Conservation (phyloP, 352 stramenopile species). For the Elongisporangium undulatum region DNA sequence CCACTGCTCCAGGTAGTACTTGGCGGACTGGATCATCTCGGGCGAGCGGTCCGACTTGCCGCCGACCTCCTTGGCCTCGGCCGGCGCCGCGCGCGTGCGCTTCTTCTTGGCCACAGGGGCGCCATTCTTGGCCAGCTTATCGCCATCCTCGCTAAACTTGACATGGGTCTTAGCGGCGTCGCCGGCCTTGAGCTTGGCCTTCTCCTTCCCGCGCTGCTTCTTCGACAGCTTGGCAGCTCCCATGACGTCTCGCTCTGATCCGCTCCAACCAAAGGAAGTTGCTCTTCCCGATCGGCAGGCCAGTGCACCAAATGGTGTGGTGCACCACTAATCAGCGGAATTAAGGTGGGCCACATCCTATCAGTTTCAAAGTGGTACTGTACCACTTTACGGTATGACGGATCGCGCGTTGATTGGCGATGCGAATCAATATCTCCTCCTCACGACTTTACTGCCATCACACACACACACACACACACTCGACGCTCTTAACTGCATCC, state of each 20-base stretch:
- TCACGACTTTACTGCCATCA: background rate
- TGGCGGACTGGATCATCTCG: conserved; percentile 76
- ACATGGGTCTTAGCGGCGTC: conserved; percentile 36
- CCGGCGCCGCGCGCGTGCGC: conserved; percentile 19
- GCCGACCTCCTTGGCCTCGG: conserved; percentile 32
- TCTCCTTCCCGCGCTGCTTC: conserved; percentile 77
- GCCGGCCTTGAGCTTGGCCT: conserved; percentile 14
- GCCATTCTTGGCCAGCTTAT: conserved; percentile 24
- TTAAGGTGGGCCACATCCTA: background rate
- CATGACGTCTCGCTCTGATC: conserved; percentile 20
- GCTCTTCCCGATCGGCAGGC: background rate
- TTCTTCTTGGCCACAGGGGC: conserved; percentile 35
- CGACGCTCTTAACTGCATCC: background rate
- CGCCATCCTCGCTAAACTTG: conserved; percentile 64
- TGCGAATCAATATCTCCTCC: background rate
- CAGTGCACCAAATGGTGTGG: background rate
- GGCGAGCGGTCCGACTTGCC: conserved; percentile 69
- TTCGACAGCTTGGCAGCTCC: conserved; percentile 56
- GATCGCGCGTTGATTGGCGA: background rate
- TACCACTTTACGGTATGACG: background rate
- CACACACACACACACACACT: no score
- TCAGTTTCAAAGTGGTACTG: background rate
- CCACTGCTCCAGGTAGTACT: conserved; percentile 82
- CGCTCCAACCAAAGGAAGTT: background rate
- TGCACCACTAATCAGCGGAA: background rate